Conservation (phyloP, 208 protist genomes). For the Leishmania major region DNA sequence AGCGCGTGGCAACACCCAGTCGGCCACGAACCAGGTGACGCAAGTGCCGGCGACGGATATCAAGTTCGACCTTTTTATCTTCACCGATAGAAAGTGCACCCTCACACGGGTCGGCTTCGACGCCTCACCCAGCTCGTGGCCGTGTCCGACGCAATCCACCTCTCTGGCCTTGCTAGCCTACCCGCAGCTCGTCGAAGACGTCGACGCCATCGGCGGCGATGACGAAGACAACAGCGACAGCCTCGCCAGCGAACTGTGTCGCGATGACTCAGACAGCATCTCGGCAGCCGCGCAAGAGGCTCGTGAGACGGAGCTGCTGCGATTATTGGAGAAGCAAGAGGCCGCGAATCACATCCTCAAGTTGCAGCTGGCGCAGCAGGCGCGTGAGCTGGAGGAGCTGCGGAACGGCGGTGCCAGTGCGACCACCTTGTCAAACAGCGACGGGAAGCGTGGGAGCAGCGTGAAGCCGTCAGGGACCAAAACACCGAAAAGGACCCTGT, state of each 20-base stretch:
- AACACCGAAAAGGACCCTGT: neutral
- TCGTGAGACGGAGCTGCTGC: constrained; percentile 44
- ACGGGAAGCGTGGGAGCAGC: neutral
- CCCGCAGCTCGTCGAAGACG: constrained; percentile 60
- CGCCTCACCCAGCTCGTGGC: constrained; percentile 70
- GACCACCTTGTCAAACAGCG: neutral
- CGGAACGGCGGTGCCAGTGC: neutral
- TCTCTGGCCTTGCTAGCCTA: constrained; percentile 67
- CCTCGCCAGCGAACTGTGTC: constrained; percentile 25
- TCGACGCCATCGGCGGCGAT: constrained; percentile 38
- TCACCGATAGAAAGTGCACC: constrained; percentile 68
- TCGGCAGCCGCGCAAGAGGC: constrained; percentile 28
- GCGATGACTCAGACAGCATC: constrained; percentile 32
- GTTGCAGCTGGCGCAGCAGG: constrained; percentile 55
- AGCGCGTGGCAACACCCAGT: neutral
- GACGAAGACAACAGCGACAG: constrained; percentile 50
- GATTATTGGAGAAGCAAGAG: constrained; percentile 56
- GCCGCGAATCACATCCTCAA: constrained; percentile 55
- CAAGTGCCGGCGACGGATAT: constrained; percentile 66
- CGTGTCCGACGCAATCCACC: constrained; percentile 71
- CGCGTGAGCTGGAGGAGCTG: constrained; percentile 50
- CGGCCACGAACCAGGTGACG: neutral
- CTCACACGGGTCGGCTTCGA: constrained; percentile 69
- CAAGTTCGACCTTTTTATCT: constrained; percentile 84
- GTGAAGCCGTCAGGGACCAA: neutral